Conservation (phyloP, 805 yeast genomes). For the Metschnikowia santaceciliae region DNA sequence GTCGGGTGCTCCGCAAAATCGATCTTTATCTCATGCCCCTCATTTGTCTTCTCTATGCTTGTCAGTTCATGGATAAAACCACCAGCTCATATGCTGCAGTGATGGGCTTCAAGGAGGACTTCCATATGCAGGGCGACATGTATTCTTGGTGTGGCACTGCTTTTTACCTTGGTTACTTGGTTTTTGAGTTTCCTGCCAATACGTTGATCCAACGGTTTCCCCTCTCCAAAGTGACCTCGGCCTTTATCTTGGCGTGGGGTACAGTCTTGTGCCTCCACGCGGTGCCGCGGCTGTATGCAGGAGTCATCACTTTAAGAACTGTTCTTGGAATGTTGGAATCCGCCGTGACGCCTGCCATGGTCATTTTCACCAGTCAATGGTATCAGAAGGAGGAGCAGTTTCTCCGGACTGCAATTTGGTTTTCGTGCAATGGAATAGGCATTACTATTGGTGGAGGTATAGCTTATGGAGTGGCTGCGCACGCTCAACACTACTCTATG, state of each 20-base stretch:
- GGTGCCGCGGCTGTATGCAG: constrained; percentile 41
- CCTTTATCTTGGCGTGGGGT: constrained; percentile 61
- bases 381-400: constrained; percentile 43
- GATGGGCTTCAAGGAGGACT: constrained; percentile 54
- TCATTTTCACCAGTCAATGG: constrained; percentile 55
- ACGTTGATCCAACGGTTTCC: constrained; percentile 52
- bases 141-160: constrained; percentile 47
- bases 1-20: constrained; percentile 48
- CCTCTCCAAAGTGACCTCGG: constrained; percentile 47
- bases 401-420: constrained; percentile 34
- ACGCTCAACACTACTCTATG: constrained; percentile 37
- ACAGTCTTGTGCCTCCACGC: constrained; percentile 50
- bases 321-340: constrained; percentile 51
- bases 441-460: constrained; percentile 39
- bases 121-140: constrained; percentile 41
- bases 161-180: constrained; percentile 61
- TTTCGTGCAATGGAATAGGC: constrained; percentile 36
- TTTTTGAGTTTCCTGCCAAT: constrained; percentile 49
- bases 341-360: constrained; percentile 54
- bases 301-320: constrained; percentile 46
- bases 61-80: constrained; percentile 59
- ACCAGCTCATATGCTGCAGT: constrained; percentile 59
- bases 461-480: constrained; percentile 48
- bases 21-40: constrained; percentile 47
- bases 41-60: constrained; percentile 49